Percentiles rank a stretch among this genome's conserved stretches.
Conservation (phyloP, 2,329 filamentous ascomycete species). For the Penicillium sp. region DNA sequence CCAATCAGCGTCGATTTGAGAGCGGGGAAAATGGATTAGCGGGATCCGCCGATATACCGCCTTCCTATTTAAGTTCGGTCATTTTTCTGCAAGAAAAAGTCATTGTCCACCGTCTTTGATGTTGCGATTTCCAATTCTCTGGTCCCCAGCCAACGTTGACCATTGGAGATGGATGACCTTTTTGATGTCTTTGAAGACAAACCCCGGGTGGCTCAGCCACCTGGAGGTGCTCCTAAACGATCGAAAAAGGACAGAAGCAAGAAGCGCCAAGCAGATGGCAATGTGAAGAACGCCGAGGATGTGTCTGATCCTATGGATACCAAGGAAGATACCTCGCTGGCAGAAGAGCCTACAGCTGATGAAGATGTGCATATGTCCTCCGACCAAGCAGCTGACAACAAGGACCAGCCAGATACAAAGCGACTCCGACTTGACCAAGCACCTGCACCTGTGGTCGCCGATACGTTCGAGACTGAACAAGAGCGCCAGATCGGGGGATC, state of each 20-base stretch:
- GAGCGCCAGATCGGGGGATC: conserved; percentile 82
- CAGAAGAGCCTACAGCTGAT: conserved; percentile 3
- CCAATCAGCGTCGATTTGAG: too few species aligned
- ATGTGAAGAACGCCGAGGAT: conserved; percentile 60
- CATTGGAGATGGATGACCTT: conserved; percentile 62
- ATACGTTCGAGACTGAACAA: conserved; percentile 91
- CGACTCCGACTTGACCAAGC: conserved; percentile 52
- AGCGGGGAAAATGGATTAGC: too few species aligned
- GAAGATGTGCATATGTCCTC: neutral
- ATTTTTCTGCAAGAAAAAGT: conserved; percentile 32
- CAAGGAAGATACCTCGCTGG: conserved; percentile 22
- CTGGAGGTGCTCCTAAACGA: conserved; percentile 32
- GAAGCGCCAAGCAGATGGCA: conserved; percentile 80
- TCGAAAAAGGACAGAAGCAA: conserved; percentile 60
- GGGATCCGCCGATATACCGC: too few species aligned
- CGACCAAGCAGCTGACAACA: conserved; percentile 24
- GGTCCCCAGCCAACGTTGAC: conserved; percentile 10
- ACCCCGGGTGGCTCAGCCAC: conserved; percentile 42
- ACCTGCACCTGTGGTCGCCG: conserved; percentile 75
- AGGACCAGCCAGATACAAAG: conserved; percentile 42
- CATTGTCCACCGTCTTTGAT: conserved; percentile 12
- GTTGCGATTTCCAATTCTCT: conserved; percentile 16
- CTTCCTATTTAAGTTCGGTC: conserved; percentile 25
- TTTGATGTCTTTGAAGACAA: conserved; percentile 76
- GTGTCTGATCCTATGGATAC: conserved; percentile 28